phyloP scores from a whole-genome alignment of 2,329 filamentous ascomycete species.

The Beauveria pseudobassiana region DNA sequence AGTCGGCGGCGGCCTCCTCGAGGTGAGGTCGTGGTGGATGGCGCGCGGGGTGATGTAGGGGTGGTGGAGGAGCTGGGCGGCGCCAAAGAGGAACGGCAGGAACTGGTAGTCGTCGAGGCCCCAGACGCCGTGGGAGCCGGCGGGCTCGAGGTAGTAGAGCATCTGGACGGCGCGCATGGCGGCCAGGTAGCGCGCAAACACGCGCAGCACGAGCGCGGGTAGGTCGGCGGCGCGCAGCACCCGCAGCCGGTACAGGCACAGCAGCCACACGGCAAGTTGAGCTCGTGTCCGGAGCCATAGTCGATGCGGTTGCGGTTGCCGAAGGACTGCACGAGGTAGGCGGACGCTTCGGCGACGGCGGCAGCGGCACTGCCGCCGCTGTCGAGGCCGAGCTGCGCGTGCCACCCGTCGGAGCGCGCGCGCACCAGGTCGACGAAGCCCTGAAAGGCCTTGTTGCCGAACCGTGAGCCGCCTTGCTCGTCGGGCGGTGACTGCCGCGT shows the following conservation, averaged over 20 bases:
- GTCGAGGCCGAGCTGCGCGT: conserved; percentile 49
- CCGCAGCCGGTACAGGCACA: conserved; percentile 80
- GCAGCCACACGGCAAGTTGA: conserved; percentile 92
- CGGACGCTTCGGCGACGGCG: conserved; percentile 59
- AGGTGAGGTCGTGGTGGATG: conserved; percentile 86
- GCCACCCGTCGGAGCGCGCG: conserved; percentile 53
- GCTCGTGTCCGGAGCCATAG: conserved; percentile 93
- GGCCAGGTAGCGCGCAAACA: conserved; percentile 75
- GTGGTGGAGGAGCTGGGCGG: conserved; percentile 81
- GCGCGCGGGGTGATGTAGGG: conserved; percentile 68
- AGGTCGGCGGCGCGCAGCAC: conserved; percentile 61
- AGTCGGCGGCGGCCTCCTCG: conserved; percentile 78
- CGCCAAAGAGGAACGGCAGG: conserved; percentile 89
- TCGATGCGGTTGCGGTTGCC: conserved; percentile 85
- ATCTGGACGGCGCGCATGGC: conserved; percentile 85
- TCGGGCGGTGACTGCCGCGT: conserved; percentile 67
- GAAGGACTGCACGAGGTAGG: conserved; percentile 77
- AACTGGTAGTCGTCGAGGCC: conserved; percentile 97
- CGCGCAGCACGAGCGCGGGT: conserved; percentile 61
- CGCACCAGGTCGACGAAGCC: conserved; percentile 66
- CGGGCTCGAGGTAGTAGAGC: conserved; percentile 94
- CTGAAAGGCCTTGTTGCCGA: conserved; percentile 90
- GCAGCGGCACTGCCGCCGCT: conserved; percentile 35
- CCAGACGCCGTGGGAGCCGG: conserved; percentile 96
- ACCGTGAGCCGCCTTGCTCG: conserved; percentile 81